Evolutionary conservation across 148 eudicot species (phyloP), one percentile per base, ranked within the genome.

Genomic region (Amaranthus hypochondriacus): DNA sequence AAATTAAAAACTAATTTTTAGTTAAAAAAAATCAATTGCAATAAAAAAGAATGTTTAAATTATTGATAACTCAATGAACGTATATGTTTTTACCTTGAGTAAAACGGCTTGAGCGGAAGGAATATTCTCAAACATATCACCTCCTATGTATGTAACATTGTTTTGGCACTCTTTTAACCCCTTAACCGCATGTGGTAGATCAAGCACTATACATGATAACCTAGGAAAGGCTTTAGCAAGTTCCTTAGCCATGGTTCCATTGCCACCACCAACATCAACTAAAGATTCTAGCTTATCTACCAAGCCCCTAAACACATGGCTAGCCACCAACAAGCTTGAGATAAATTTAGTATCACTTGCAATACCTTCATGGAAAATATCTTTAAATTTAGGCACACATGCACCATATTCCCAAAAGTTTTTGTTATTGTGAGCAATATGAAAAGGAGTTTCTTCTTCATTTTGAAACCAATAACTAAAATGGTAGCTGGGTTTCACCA

Each of bases 201-300:
- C 83, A 46, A 81, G 68, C 12, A 86, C 86, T 10, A 15, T 13
- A 53, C 80, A 79, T 8, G 62, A 72, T 54, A 86, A 15, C 43
- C 68, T 44, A 7, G 87, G 85, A 15, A 74, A 81, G 13, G 77
- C 83, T 15, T 67, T 56, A 13, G 74, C 73, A 70, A 86, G 77
- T 6, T 79, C 81, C 73, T 62, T 79, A 11, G 79, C 81, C 58
- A 79, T 39, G 0, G 74, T 51, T 8, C 89, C 85, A 1, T 62
- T 47, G 7, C 82, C 85, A 44, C 86, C 86, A 6, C 82, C 88
- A 48, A 83, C 84, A 63, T 85, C 88, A 21, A 83, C 84, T n/a
- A 85, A 58, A 12, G 85, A 76, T 47, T 66, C 28, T 2, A 81
- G 0, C 53, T 85, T 80, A 39, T 75, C 64, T 13, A 86, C 60